A percentile compares a stretch with the other conserved stretches of the same genome.
These are phyloP conservation scores for Hymenoscyphus fraxineus DNA, from an alignment of 2,329 filamentous ascomycete genomes.

Conservation along the genomic window DNA sequence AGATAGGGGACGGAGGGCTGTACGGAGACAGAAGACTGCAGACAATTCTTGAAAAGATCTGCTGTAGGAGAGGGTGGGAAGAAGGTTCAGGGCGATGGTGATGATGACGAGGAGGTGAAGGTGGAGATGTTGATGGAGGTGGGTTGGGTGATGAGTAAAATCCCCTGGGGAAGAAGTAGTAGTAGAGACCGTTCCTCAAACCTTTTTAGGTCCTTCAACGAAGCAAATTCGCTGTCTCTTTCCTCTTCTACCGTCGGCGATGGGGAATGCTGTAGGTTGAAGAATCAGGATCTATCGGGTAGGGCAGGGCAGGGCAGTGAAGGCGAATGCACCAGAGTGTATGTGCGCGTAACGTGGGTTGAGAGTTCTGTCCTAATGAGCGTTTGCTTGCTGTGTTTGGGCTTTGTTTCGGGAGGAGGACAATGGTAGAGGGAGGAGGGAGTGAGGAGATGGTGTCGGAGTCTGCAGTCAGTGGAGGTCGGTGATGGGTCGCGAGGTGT, in stretches of 20 bases:
- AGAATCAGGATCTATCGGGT: no score
- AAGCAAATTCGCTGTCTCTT: conserved; percentile 20
- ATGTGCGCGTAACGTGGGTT: conserved; percentile 1
- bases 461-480: conserved; percentile 2
- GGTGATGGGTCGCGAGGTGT: background rate
- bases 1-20: conserved; percentile 35
- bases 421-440: conserved; percentile 14
- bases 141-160: conserved; percentile 12
- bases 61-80: conserved; percentile 28
- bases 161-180: conserved; percentile 32
- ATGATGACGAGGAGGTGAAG: conserved; percentile 19
- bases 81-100: conserved; percentile 32
- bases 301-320: no score
- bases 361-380: conserved; percentile 10
- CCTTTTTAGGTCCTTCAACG: conserved; percentile 33
- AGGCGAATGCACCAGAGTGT: background rate
- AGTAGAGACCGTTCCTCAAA: conserved; percentile 37
- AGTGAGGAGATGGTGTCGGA: background rate
- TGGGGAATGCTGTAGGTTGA: background rate
- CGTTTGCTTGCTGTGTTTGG: conserved; percentile 28
- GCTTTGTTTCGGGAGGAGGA: conserved; percentile 27
- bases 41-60: conserved; percentile 23
- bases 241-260: background rate
- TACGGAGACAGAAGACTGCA: conserved; percentile 33
- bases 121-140: conserved; percentile 30